Percentiles rank a stretch among this genome's conserved stretches.
Conservation (phyloP, 1,284 basidiomycete genomes). For the Fomitopsis palustris region DNA sequence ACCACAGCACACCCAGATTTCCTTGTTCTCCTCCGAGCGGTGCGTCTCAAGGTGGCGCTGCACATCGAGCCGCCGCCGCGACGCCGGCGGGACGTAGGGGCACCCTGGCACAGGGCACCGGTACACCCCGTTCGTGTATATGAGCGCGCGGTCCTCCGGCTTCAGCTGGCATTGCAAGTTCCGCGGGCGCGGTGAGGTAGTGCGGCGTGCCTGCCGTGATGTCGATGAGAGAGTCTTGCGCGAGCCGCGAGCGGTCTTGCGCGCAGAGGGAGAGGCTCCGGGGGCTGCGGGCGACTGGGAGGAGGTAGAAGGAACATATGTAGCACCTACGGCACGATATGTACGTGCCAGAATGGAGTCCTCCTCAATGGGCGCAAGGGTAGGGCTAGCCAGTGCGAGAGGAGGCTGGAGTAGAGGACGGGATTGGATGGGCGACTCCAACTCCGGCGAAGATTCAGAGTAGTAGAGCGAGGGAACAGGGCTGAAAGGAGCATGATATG, state of each 20-base stretch:
- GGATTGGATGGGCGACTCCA: no score
- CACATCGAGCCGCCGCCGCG: neutral
- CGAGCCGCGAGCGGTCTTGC: neutral
- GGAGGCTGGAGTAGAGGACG: neutral
- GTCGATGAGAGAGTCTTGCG: neutral
- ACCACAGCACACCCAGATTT: neutral
- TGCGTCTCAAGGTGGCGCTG: slow-evolving; percentile 1
- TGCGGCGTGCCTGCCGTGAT: neutral
- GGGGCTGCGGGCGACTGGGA: neutral
- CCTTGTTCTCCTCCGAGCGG: neutral
- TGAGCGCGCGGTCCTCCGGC: neutral
- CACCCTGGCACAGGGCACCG: neutral
- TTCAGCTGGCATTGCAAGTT: neutral
- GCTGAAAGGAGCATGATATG: no score
- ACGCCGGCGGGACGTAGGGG: neutral
- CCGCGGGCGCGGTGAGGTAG: neutral
- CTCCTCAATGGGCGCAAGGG: neutral
- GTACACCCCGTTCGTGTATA: neutral
- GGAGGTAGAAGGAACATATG: neutral
- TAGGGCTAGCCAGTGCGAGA: neutral
- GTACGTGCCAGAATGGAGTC: neutral
- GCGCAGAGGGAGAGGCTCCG: neutral
- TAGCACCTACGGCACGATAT: neutral
- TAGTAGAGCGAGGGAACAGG: no score
- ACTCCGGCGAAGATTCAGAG: no score